phyloP scores from a whole-genome alignment of 139 green algal species.

The Chlorella sp. region DNA sequence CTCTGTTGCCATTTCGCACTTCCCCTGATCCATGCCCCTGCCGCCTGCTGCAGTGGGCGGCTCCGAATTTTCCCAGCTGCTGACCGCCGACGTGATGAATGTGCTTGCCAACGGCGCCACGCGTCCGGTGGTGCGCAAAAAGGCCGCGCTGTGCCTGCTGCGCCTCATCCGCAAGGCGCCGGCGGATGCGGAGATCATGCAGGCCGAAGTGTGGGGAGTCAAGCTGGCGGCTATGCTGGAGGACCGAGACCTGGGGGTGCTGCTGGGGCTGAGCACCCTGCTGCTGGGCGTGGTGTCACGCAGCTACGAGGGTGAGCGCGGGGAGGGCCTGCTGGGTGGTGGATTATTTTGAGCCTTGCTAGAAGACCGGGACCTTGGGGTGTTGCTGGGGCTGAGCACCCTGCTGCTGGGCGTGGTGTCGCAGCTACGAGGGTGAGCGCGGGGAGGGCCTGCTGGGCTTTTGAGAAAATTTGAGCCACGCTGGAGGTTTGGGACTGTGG shows the following conservation, averaged over 20 bases:
- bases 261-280: slow-evolving; percentile 84
- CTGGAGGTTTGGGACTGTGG: slow-evolving; percentile 95
- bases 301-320: slow-evolving; percentile 50
- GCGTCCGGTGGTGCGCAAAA: slow-evolving; percentile 94
- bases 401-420: slow-evolving; percentile 89
- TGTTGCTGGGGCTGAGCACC: slow-evolving; percentile 84
- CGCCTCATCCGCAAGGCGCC: slow-evolving; percentile 91
- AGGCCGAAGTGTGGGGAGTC: slow-evolving; percentile 46
- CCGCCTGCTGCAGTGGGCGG: slow-evolving; percentile 85
- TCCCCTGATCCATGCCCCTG: neutral
- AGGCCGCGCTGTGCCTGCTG: slow-evolving; percentile 96
- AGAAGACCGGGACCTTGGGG: slow-evolving; percentile 92
- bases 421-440: slow-evolving; percentile 56
- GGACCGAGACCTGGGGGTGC: slow-evolving; percentile 91
- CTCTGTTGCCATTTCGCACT: neutral
- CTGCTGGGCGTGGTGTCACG: slow-evolving; percentile 86
- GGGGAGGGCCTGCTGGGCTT: neutral
- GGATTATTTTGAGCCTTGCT: too few relatives aligned
- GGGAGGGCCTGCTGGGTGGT: neutral
- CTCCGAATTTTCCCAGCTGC: slow-evolving; percentile 93
- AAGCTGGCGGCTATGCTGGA: slow-evolving; percentile 82
- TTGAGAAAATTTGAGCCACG: too few relatives aligned
- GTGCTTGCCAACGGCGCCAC: slow-evolving; percentile 85
- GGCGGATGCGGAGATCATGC: slow-evolving; percentile 74
- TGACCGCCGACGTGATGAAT: slow-evolving; percentile 92